These are phyloP conservation scores for Diaporthe sp. DNA, from an alignment of 2,329 filamentous ascomycete genomes.

Conservation along the genomic window DNA sequence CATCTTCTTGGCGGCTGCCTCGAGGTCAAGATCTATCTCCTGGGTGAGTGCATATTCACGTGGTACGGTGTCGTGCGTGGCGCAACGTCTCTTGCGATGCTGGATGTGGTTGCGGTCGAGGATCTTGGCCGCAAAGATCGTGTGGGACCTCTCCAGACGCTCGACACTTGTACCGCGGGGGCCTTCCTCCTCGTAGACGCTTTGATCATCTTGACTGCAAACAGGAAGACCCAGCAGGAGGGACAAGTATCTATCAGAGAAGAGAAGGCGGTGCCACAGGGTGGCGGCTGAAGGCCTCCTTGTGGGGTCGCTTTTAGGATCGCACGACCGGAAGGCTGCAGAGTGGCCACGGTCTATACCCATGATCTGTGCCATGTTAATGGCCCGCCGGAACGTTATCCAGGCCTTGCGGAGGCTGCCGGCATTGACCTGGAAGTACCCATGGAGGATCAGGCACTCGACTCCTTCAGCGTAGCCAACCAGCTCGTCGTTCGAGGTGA, in stretches of 20 bases:
- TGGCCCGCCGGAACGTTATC: conserved; percentile 62
- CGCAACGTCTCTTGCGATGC: conserved; percentile 32
- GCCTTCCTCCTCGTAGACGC: conserved; percentile 49
- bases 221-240: conserved; percentile 64
- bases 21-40: conserved; percentile 62
- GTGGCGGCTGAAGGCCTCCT: conserved; percentile 46
- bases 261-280: conserved; percentile 64
- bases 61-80: conserved; percentile 44
- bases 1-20: conserved; percentile 56
- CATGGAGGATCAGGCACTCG: conserved; percentile 63
- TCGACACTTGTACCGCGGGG: conserved; percentile 50
- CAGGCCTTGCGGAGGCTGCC: conserved; percentile 68
- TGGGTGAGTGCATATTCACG: conserved; percentile 56
- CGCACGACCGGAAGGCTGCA: conserved; percentile 53
- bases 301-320: conserved; percentile 50
- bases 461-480: conserved; percentile 65
- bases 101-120: conserved; percentile 59
- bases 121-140: conserved; percentile 57
- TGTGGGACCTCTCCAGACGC: conserved; percentile 59
- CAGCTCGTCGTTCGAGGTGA: conserved; percentile 65
- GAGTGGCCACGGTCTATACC: conserved; percentile 56
- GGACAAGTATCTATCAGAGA: conserved; percentile 63
- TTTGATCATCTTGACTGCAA: conserved; percentile 56
- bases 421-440: conserved; percentile 63
- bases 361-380: conserved; percentile 65